phyloP scores from a whole-genome alignment of 176 grass and related monocot genomes.

The Oropetium thomaeum region DNA sequence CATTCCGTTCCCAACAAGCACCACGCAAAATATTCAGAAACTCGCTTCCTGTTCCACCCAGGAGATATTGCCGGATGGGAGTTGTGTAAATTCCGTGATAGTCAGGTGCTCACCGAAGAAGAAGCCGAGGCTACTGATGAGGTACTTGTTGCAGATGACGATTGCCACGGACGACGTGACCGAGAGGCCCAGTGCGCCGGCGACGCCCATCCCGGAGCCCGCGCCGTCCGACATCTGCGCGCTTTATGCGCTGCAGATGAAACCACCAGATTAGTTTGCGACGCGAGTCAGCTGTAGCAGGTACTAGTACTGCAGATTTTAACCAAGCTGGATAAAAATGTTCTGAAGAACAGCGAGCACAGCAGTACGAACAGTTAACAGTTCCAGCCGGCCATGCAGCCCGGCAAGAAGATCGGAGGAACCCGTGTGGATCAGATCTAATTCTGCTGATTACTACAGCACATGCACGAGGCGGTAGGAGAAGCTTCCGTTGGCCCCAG shows the following conservation, averaged over 20 bases:
- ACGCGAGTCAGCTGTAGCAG: not conserved
- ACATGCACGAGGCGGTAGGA: not conserved
- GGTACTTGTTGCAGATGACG: constrained; percentile 96
- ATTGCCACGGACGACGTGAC: constrained; percentile 82
- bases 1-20: not conserved
- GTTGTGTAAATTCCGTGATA: not conserved
- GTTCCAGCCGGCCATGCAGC: no score
- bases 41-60: no score
- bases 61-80: no score
- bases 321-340: not conserved
- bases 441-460: not conserved
- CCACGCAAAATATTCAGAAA: constrained; percentile 1
- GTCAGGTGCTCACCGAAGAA: constrained; percentile 59
- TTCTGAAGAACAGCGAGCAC: no score
- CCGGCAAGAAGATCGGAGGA: not conserved
- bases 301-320: not conserved
- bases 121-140: constrained; percentile 82
- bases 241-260: not conserved
- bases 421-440: not conserved
- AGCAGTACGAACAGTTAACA: not conserved
- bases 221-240: constrained; percentile 49
- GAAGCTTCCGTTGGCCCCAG: constrained; percentile 1
- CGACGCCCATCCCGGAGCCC: constrained; percentile 41
- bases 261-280: not conserved
- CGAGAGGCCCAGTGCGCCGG: constrained; percentile 62